Evolutionary conservation across 352 stramenopile species (phyloP).

Genomic region (Thraustochytrium sp.): DNA sequence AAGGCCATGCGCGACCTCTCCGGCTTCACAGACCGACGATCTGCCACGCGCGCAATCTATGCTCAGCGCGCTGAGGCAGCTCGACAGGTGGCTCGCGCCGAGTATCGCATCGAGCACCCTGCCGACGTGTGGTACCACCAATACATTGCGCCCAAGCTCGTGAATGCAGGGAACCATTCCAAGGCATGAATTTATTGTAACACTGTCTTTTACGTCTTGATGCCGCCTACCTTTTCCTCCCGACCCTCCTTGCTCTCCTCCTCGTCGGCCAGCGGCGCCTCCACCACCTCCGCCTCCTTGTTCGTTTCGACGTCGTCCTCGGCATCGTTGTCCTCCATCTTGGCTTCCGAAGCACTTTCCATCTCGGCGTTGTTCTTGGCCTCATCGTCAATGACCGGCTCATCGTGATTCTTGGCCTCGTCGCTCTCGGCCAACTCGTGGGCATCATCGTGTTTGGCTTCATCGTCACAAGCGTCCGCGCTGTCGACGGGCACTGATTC

Average conservation of each 20-base stretch:
- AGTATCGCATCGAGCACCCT: neutral
- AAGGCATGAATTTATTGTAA: no score
- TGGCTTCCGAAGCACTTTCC: neutral
- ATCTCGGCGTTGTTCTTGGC: neutral
- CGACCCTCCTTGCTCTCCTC: neutral
- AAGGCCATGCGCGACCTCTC: conserved; percentile 31
- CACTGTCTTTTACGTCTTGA: neutral
- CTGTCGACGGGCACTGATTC: no score
- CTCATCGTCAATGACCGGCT: neutral
- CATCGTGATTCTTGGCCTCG: neutral
- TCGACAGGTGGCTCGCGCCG: neutral
- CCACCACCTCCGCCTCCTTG: neutral
- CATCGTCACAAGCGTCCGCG: no score
- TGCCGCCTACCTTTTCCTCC: neutral
- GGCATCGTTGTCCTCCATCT: neutral
- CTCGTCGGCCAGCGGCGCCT: neutral
- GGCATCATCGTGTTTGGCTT: no score
- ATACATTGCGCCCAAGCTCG: neutral
- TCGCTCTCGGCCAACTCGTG: no score
- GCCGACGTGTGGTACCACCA: conserved; percentile 17
- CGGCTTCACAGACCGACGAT: neutral
- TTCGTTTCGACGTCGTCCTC: neutral
- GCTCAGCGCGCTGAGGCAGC: neutral
- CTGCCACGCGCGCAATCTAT: neutral
- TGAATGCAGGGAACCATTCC: no score